Evolutionary conservation across 2,329 filamentous ascomycete species (phyloP), one percentile per base, ranked within the genome.

Genomic region (Zymoseptoria pseudotritici): DNA sequence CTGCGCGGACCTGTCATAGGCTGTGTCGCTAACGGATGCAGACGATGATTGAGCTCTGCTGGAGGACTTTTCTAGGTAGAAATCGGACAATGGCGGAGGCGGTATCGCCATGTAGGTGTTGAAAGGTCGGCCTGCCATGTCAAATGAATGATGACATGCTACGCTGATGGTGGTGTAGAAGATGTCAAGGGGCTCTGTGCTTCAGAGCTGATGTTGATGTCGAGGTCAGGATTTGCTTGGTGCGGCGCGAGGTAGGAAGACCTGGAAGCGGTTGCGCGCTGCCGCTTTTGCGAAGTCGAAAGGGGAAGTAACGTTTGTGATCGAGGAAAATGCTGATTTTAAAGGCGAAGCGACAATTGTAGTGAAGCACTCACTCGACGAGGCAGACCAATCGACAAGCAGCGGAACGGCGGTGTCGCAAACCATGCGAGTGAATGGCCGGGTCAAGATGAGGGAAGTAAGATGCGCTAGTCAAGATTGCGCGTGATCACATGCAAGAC

Each of bases 61-160:
- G 6, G 50, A 21, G 13, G 55, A n/a, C 51, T 55, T 57, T 42
- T 50, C 24, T 52, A 62, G 53, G 58, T 68, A 71, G 61, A 69
- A 67, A 24, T 70, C 65, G 31, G 66, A 67, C 31, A 70, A 59
- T 42, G 69, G 69, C 29, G 69, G 69, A 19, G 67, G 66, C 13
- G 68, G 67, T 17, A 71, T 69, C 26, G 51, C 55, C 50, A 54
- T 57, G 58, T 64, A 62, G 60, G 62, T 55, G 49, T 58, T 46
- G 19, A n/a, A 26, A 20, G 58, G 55, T 56, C 56, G 56, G 31
- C 52, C 54, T 26, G 57, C 60, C 62, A 64, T 64, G 22, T 51
- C 50, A 42, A 62, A 61, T 58, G 60, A 62, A 61, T 61, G 62
- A 49, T 53, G 54, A 54, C 57, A 50, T 58, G 53, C 51, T 56